A percentile compares a stretch with the other conserved stretches of the same genome.
phyloP scores from a whole-genome alignment of 257 asterid species.

The Capsicum baccatum region DNA sequence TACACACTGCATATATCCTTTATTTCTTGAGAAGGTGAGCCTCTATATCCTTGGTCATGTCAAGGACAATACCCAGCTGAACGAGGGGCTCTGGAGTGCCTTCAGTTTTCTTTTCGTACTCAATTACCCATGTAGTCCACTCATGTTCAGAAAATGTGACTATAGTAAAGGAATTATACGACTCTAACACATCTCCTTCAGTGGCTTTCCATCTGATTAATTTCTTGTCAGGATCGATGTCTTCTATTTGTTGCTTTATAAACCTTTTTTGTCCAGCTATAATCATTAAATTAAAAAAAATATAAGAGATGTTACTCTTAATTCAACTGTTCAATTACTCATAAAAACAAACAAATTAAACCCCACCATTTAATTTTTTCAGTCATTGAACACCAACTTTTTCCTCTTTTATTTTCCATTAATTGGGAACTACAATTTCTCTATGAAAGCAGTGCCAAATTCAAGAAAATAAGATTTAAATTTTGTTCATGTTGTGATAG shows the following conservation, averaged over 20 bases:
- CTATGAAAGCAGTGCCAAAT: conserved; percentile 49
- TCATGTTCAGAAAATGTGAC: background rate
- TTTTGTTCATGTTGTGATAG: conserved; percentile 42
- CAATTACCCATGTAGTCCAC: background rate
- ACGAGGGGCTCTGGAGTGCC: background rate
- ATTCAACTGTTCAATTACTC: background rate
- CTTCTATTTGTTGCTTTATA: background rate
- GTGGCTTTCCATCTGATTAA: background rate
- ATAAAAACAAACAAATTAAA: background rate
- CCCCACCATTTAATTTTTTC: background rate
- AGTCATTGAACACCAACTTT: background rate
- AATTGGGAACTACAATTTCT: conserved; percentile 79
- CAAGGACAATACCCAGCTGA: background rate
- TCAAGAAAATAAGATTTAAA: conserved; percentile 33
- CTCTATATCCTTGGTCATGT: background rate
- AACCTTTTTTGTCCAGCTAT: background rate
- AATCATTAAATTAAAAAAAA: background rate
- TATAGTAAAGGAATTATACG: conserved; percentile 20
- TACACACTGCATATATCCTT: background rate
- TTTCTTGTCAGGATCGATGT: background rate
- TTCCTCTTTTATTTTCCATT: background rate
- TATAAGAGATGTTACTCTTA: background rate
- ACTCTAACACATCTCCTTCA: conserved; percentile 21
- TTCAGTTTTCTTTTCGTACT: conserved; percentile 37
- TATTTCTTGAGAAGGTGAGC: background rate